phyloP scores from a whole-genome alignment of 1,284 basidiomycete genomes.

The Boletellus sp. region DNA sequence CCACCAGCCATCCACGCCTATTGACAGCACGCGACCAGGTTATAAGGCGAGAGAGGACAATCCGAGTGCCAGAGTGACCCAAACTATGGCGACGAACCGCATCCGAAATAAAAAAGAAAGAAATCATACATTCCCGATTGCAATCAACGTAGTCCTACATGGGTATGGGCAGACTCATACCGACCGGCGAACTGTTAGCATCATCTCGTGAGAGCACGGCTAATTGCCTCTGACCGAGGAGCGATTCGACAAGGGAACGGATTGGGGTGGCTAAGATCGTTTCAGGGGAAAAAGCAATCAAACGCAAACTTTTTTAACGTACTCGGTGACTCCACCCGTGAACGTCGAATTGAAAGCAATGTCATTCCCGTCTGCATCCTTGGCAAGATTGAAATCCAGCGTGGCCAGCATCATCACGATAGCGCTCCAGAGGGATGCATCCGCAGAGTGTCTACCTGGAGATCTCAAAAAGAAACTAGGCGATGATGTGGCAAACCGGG shows the following conservation, averaged over 20 bases:
- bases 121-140: no score
- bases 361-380: constrained; percentile 14
- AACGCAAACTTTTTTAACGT: no score
- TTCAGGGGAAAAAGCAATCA: background rate
- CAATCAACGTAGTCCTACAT: no score
- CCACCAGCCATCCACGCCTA: no score
- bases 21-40: background rate
- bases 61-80: no score
- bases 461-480: no score
- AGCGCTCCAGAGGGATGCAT: constrained; percentile 19
- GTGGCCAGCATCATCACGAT: constrained; percentile 21
- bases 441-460: constrained; percentile 15
- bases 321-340: background rate
- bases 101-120: no score
- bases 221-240: background rate
- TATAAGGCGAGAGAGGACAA: no score
- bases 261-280: background rate
- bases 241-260: background rate
- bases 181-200: no score
- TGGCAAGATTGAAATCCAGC: constrained; percentile 7
- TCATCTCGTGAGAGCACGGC: no score
- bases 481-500: constrained; percentile 7
- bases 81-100: no score
- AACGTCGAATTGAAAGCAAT: constrained; percentile 8
- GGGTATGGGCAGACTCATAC: no score